These are phyloP conservation scores for Yarrowia keelungensis DNA, from an alignment of 805 yeast genomes.

Conservation along the genomic window DNA sequence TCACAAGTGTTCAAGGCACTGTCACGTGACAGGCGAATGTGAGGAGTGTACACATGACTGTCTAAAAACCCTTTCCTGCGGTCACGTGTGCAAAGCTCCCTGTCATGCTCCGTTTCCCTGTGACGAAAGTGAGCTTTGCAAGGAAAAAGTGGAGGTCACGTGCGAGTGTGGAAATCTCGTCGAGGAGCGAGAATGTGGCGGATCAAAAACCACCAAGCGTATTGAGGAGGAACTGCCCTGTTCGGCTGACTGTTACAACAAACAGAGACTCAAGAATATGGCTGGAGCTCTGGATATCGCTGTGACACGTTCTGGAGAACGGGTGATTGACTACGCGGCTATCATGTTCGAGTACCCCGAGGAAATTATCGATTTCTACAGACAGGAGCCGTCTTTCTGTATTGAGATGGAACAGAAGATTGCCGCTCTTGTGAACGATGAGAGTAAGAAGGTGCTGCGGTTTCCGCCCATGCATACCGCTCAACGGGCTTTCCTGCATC, in stretches of 20 bases:
- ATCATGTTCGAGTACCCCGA: slow-evolving; percentile 43
- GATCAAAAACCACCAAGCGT: slow-evolving; percentile 50
- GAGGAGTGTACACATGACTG: slow-evolving; percentile 67
- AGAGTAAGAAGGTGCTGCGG: slow-evolving; percentile 55
- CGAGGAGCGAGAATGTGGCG: slow-evolving; percentile 63
- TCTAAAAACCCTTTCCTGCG: slow-evolving; percentile 62
- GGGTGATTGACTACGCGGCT: slow-evolving; percentile 44
- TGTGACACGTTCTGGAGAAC: slow-evolving; percentile 42
- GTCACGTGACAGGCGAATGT: slow-evolving; percentile 70
- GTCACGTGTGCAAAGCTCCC: slow-evolving; percentile 65
- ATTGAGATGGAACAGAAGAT: slow-evolving; percentile 63
- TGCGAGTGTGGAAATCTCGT: slow-evolving; percentile 72
- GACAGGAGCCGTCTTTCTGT: slow-evolving; percentile 73
- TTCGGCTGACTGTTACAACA: slow-evolving; percentile 70
- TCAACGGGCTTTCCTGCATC: slow-evolving; percentile 75
- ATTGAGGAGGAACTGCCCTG: slow-evolving; percentile 60
- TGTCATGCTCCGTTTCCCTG: slow-evolving; percentile 66
- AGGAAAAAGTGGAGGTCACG: slow-evolving; percentile 55
- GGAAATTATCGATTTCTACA: slow-evolving; percentile 56
- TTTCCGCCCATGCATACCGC: slow-evolving; percentile 76
- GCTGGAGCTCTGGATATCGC: slow-evolving; percentile 66
- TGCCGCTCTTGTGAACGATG: slow-evolving; percentile 55
- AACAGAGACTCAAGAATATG: slow-evolving; percentile 65
- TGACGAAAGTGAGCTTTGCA: slow-evolving; percentile 60
- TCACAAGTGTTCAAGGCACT: slow-evolving; percentile 60